phyloP scores from a whole-genome alignment of 352 stramenopile genomes.

The Globisporangium cystogenes region DNA sequence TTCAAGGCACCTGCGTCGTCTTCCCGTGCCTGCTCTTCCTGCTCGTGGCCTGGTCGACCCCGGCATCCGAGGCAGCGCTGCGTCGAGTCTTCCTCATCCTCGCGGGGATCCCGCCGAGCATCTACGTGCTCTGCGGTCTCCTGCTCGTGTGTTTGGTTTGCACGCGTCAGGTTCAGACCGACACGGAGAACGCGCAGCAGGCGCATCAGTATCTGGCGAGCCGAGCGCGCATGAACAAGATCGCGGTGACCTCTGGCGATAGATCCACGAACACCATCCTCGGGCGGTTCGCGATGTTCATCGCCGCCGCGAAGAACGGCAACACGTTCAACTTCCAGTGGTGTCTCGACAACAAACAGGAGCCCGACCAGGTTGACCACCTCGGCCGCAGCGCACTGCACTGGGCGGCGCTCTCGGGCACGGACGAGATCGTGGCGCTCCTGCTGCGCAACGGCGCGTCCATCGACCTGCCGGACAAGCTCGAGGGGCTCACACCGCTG shows the following conservation, averaged over 20 bases:
- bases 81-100: constrained; percentile 38
- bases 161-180: constrained; percentile 36
- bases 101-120: constrained; percentile 24
- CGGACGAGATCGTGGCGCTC: constrained; percentile 50
- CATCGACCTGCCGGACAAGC: constrained; percentile 46
- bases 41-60: constrained; percentile 34
- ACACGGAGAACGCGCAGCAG: constrained; percentile 49
- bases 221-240: constrained; percentile 36
- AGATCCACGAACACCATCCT: constrained; percentile 24
- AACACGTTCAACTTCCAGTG: constrained; percentile 43
- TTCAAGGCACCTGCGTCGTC: constrained; percentile 45
- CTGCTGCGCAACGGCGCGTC: constrained; percentile 64
- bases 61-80: constrained; percentile 18
- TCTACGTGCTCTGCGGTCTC: constrained; percentile 33
- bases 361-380: constrained; percentile 56
- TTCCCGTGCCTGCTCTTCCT: constrained; percentile 50
- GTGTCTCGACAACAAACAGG: constrained; percentile 54
- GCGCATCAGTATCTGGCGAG: constrained; percentile 51
- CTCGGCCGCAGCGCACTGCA: constrained; percentile 62
- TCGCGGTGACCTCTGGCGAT: constrained; percentile 40
- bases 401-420: constrained; percentile 50
- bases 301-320: constrained; percentile 43
- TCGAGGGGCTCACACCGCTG: constrained; percentile 57
- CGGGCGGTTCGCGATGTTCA: constrained; percentile 55
- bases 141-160: constrained; percentile 42